Evolutionary conservation across 148 eudicot genomes (phyloP), one percentile per base, ranked within the genome.

Genomic region (Simmondsia chinensis): DNA sequence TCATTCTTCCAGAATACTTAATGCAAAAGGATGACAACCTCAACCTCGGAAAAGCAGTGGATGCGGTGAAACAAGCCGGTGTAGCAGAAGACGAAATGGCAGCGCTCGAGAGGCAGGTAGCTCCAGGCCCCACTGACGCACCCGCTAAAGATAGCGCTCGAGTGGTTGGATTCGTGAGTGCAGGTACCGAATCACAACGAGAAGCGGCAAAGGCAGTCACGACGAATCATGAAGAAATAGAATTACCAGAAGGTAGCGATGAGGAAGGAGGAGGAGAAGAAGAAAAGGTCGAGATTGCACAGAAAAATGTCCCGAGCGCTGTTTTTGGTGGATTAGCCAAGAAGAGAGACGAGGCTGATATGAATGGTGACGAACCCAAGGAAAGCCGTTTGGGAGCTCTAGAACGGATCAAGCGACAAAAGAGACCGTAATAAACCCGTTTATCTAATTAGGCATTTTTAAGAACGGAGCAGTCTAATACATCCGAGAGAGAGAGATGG

Each of bases 311-410:
- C 15, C 97, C 97, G 0, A 39, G 52, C 32, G 86, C 97, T 1
- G 97, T 85, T 3, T 91, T 79, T 68, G 97, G 97, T 35, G 88
- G 95, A 7, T 51, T 88, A 57, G 80, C 65, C 20, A 59, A 77
- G 33, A 91, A 82, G 44, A 68, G 86, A 50, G 83, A 75, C 1
- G 80, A 73, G 30, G 48, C 56, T 1, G 91, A 60, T 8, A 25
- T 40, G 12, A 54, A 50, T 16, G 68, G 20, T 18, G 72, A 54
- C 41, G 83, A 49, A 5, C 32, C 40, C 5, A 62, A 63, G 20
- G 87, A 74, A 41, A 68, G 56, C 11, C 80, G 47, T 60, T 56
- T 91, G 0, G 95, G 95, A 5, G 95, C 94, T 6, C 63, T 85
- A 2, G 97, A 82, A 54, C 68, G 99, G 52, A 60, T 91, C 14